Base-by-base conservation (phyloP, 768 basidiomycete species). In the Lentinus brumalis region DNA sequence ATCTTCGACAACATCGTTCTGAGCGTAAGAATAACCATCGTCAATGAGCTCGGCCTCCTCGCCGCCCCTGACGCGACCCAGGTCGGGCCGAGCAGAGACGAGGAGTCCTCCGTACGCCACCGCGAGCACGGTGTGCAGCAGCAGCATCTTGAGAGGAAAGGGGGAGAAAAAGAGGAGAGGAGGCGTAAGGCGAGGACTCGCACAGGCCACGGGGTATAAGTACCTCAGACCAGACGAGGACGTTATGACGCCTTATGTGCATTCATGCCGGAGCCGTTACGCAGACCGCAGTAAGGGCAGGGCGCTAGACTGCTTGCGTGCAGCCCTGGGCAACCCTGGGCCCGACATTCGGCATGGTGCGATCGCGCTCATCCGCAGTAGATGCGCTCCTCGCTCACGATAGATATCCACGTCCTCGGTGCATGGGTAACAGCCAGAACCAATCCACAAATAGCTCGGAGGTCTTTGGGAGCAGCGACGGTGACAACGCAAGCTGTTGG, bases 121-220 rank as follows among this genome's bases (percentile, higher is more conserved):
- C 52, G 66, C 68, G 53, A 65, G 64, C 50, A 65, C 44, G 62
- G 66, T 60, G 64, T 61, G 62, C 54, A 59, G 51, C 42, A 67
- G 59, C 62, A 67, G 61, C 53, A 60, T 69, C 40, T 53, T 41
- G 57, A 39, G 31, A 26, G 21, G 21, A 49, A 35, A 32, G 32
- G 38, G 63, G 46, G 31, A 26, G 11, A n/a, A 47, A 30, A 21
- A 53, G 30, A 21, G 26, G 21, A 49, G 46, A 12, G 26, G 18
- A 26, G 46, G n/a, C 29, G 21, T 15, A 44, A 49, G 46, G 21
- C 21, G 46, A 6, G 11, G 35, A 7, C 35, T 38, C 51, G n/a
- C 26, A 11, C 31, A 15, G n/a, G 11, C 15, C n/a, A 49, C 35
- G 46, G 55, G 35, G 55, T 47, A 38, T 56, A 46, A 47, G 53